phyloP scores from a whole-genome alignment of 495 filamentous ascomycete species.

The Penicillium desertorum region DNA sequence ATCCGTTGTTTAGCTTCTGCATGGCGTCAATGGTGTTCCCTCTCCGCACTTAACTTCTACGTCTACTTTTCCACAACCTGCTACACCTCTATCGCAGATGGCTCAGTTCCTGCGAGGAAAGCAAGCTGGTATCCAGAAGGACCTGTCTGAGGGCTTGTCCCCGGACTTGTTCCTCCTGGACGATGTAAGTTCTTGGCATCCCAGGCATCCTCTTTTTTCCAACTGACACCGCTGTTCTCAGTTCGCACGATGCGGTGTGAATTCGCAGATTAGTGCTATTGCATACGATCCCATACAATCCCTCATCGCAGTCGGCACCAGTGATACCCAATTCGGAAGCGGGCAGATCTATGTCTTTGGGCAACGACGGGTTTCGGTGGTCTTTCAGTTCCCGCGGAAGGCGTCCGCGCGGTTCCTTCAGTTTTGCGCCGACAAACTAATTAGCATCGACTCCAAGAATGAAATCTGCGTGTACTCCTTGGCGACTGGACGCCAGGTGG shows the following conservation, averaged over 20 bases:
- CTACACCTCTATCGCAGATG: conserved; percentile 48
- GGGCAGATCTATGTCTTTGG: conserved; percentile 92
- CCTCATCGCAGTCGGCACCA: conserved; percentile 88
- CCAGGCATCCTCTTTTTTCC: conserved; percentile 30
- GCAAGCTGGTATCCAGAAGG: conserved; percentile 87
- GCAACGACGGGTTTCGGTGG: conserved; percentile 71
- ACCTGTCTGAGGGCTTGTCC: conserved; percentile 77
- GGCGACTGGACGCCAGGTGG: conserved; percentile 55
- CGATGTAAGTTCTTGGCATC: conserved; percentile 56
- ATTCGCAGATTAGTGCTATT: conserved; percentile 77
- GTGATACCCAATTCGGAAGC: conserved; percentile 70
- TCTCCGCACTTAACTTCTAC: conserved; percentile 19
- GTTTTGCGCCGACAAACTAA: conserved; percentile 74
- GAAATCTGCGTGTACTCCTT: conserved; percentile 80
- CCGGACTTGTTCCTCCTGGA: conserved; percentile 77
- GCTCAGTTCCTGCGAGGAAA: conserved; percentile 84
- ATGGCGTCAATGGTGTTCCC: conserved; percentile 27
- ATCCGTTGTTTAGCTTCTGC: conserved; percentile 33
- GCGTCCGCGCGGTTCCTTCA: conserved; percentile 69
- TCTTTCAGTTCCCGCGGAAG: conserved; percentile 61
- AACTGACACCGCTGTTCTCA: conserved; percentile 35
- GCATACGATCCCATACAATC: conserved; percentile 94
- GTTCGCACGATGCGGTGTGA: conserved; percentile 81
- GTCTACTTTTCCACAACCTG: conserved; percentile 13
- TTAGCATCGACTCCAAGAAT: conserved; percentile 80